Evolutionary conservation across 331 rosid genomes (phyloP), one percentile per base, ranked within the genome.

Genomic region (Stylosanthes scabra): DNA sequence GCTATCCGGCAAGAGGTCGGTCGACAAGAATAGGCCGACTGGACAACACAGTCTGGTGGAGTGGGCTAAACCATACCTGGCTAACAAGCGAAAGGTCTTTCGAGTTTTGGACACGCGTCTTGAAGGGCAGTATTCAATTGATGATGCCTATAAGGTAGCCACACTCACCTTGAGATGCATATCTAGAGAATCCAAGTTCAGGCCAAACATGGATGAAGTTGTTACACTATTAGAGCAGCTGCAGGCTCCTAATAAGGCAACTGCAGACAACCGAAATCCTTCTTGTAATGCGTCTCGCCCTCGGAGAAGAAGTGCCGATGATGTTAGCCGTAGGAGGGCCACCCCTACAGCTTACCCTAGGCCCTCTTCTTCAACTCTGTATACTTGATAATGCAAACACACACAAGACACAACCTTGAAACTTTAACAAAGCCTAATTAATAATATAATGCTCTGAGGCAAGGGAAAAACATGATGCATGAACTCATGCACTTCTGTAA

Each of bases 1-100:
- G 92, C 61, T 95, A 13, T 92, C 97, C 0, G 99, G 99, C 29
- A 82, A 91, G 80, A 86, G 92, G 63, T 96, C 93, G 15, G 79
- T 92, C 50, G 97, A 95, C 86, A 92, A 88, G 92, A 92, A 88
- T 57, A 74, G 96, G 28, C 93, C 97, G 15, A 49, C 90, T 5
- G 95, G 96, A 71, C 92, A 92, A 28, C 96, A 90, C 73, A 92
- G 82, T 69, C 80, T 95, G 70, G 97, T 92, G 63, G 93, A 84
- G 67, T 95, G 99, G 99, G 97, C 92, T 55, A 95, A 83, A 74
- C 96, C 98, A 37, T 80, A 65, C 72, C 73, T 95, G 59, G 87
- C 83, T 9, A 92, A 86, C 82, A 84, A 88, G 66, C 92, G 93
- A 0, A 95, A 86, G 83, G 66, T 83, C 56, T 88, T 86, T 34